phyloP scores from a whole-genome alignment of 768 basidiomycete species.

The Boletus vinaceobasis region DNA sequence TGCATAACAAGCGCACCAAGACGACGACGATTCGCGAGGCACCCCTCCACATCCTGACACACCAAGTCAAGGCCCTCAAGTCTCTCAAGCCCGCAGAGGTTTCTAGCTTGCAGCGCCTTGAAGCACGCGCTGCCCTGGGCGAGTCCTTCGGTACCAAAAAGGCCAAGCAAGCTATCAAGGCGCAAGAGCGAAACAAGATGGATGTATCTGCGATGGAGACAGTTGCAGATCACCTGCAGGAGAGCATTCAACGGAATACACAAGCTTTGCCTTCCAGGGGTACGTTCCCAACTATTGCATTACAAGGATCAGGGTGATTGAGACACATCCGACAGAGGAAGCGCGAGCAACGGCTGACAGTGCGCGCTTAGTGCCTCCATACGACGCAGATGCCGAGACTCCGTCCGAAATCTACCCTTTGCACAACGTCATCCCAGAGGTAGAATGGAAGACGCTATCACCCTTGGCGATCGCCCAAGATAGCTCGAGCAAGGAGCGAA shows the following conservation, averaged over 20 bases:
- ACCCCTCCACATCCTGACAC: conserved; percentile 65
- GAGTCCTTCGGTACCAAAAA: conserved; percentile 96
- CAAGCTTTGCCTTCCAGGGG: conserved; percentile 66
- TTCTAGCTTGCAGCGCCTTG: conserved; percentile 48
- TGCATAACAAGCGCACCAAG: conserved; percentile 75
- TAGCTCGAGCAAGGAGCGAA: conserved; percentile 43
- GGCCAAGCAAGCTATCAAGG: conserved; percentile 79
- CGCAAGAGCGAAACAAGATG: conserved; percentile 85
- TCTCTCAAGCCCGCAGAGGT: conserved; percentile 49
- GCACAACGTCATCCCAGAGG: conserved; percentile 73
- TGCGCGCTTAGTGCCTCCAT: conserved; percentile 73
- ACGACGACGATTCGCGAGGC: conserved; percentile 67
- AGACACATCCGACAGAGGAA: conserved; percentile 46
- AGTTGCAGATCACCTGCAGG: conserved; percentile 77
- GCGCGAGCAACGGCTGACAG: conserved; percentile 60
- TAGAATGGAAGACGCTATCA: conserved; percentile 74
- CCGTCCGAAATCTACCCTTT: conserved; percentile 74
- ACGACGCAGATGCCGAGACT: conserved; percentile 60
- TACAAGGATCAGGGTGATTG: not conserved
- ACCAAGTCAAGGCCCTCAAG: conserved; percentile 84
- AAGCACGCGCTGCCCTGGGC: conserved; percentile 76
- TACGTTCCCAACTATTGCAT: conserved; percentile 34
- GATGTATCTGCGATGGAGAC: conserved; percentile 86
- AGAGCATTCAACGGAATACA: conserved; percentile 74
- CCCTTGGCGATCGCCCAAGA: conserved; percentile 54